Base-by-base conservation (phyloP, 2,329 filamentous ascomycete genomes). In the Ascocoryne sarcoides region DNA sequence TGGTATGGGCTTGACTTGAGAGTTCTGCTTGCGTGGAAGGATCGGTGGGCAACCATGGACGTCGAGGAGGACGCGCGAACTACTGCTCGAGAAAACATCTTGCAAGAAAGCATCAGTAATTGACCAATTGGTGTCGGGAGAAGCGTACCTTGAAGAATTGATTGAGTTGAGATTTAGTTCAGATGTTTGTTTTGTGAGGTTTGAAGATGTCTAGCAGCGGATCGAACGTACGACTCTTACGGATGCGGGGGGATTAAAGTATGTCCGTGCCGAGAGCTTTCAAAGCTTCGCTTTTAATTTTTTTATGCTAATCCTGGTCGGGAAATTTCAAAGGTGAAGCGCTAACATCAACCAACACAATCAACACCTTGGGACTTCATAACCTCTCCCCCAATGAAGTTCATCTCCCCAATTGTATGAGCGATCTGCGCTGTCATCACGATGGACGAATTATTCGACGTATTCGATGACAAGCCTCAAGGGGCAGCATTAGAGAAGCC, bases 1-100 rank as follows among this genome's bases (percentile, higher is more conserved):
- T 98, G 92, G 82, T 94, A 95, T 51, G 89, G 89, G 64, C 86
- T 93, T 58, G 74, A 77, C 64, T 94, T 70, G 66, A 85, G 87
- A 63, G 83, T 69, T 61, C 86, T 85, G 64, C 90, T 93, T 61
- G 86, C 79, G 67, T 88, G 83, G 82, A 98, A 95, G 70, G 83
- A 87, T 67, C 92, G 89, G 72, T 88, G 87, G 75, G 82, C 76
- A 70, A 88, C 73, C 62, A 80, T 65, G 52, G 75, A 69, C 62
- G 79, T 78, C 63, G 81, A 61, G 53, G 64, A 65, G 64, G 74
- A 67, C 65, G 72, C 74, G 62, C 76, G 75, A 59, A 68, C 58
- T 58, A 68, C 73, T 67, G 78, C 74, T 64, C 83, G 82, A 69
- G 86, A 76, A 66, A 92, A 72, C 88, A 95, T 95, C 85, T 93